Conservation (phyloP, 257 asterid genomes). For the Vinca minor region DNA sequence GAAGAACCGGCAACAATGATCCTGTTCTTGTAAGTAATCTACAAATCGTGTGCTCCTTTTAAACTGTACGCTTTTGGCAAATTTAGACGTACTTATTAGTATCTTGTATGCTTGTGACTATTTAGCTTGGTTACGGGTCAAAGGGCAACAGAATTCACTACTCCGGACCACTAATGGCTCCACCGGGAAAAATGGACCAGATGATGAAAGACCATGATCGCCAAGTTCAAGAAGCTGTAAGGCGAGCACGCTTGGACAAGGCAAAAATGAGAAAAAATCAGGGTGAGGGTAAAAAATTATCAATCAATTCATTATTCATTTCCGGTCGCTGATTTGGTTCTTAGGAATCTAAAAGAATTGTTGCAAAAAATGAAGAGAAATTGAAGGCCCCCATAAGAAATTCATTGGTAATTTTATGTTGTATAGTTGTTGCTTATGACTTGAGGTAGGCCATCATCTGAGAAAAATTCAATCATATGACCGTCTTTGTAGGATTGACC, state of each 20-base stretch:
- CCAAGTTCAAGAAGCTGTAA: conserved; percentile 81
- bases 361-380: conserved; percentile 5
- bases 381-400: conserved; percentile 15
- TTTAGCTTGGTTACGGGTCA: conserved; percentile 67
- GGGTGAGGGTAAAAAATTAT: conserved; percentile 44
- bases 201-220: conserved; percentile 83
- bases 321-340: conserved; percentile 53
- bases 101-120: conserved; percentile 1
- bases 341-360: conserved; percentile 8
- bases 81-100: not conserved
- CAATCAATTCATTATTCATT: conserved; percentile 50
- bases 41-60: not conserved
- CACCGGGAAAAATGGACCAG: conserved; percentile 84
- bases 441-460: too few relatives aligned
- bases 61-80: not conserved
- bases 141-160: conserved; percentile 79
- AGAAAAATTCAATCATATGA: too few relatives aligned
- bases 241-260: conserved; percentile 85
- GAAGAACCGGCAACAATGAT: conserved; percentile 42
- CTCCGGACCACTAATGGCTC: conserved; percentile 84
- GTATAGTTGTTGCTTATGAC: conserved; percentile 35
- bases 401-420: conserved; percentile 21
- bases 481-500: too few relatives aligned
- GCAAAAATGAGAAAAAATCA: conserved; percentile 58
- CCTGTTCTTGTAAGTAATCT: conserved; percentile 49